These are phyloP conservation scores for Curvularia sp. DNA, from an alignment of 2,329 filamentous ascomycete species.

Conservation along the genomic window DNA sequence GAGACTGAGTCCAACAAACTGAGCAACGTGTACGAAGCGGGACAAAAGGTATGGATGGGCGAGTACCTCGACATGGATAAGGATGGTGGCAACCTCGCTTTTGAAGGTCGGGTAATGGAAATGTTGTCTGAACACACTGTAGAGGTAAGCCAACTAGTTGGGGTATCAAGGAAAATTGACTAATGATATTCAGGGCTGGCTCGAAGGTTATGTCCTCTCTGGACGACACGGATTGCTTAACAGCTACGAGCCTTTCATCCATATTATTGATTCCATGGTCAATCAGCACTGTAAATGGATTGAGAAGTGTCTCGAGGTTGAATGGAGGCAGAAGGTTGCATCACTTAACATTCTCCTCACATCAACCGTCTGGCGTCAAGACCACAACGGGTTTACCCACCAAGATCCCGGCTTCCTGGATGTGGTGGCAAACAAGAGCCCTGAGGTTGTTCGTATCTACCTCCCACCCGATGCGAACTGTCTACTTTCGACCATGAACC, in stretches of 20 bases:
- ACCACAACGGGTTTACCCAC: slow-evolving; percentile 84
- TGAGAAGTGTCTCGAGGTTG: slow-evolving; percentile 80
- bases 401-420: slow-evolving; percentile 81
- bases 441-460: slow-evolving; percentile 81
- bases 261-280: slow-evolving; percentile 85
- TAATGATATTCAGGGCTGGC: slow-evolving; percentile 59
- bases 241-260: slow-evolving; percentile 83
- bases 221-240: slow-evolving; percentile 79
- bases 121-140: slow-evolving; percentile 83
- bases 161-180: not conserved
- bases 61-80: slow-evolving; percentile 79
- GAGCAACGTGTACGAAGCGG: slow-evolving; percentile 71
- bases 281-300: slow-evolving; percentile 89
- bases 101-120: slow-evolving; percentile 77
- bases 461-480: slow-evolving; percentile 82
- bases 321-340: slow-evolving; percentile 75
- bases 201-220: slow-evolving; percentile 79
- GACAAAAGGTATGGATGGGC: slow-evolving; percentile 81
- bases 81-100: slow-evolving; percentile 75
- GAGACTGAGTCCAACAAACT: slow-evolving; percentile 86
- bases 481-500: slow-evolving; percentile 76
- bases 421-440: slow-evolving; percentile 79
- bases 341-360: slow-evolving; percentile 83
- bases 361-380: slow-evolving; percentile 80
- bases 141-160: slow-evolving; percentile 58